Base-by-base conservation (phyloP, 2,329 filamentous ascomycete species). In the Parafenestella ontariensis region DNA sequence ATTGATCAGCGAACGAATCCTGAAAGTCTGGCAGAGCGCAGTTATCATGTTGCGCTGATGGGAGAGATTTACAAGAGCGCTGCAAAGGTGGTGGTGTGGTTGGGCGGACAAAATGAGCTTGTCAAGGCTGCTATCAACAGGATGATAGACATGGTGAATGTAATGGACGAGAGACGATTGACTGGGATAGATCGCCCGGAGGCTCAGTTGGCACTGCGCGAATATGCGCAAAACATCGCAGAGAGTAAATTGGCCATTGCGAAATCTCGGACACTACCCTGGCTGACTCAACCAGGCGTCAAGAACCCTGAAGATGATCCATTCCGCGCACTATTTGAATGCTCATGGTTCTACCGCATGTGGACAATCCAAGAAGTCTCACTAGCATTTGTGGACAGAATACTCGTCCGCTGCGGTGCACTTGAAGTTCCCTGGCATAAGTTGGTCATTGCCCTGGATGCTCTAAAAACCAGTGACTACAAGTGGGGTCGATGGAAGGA, bases 41-140 rank as follows among this genome's bases (percentile, higher is more conserved):
- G 47, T 7, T 5, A 44, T 9, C 56, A 59, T 28, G 54, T 62
- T 5, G 53, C 47, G 2, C 36, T 62, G 4, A 60, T 58, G 50
- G 47, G 46, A 0, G 48, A 52, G 10, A 52, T 58, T 21, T 60
- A 53, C 44, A 46, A 48, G n/a, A 44, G 37, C 15, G 50, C 56
- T 18, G 31, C 26, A 20, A 33, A 26, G 28, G 47, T 56, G 15
- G 17, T 56, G 3, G 48, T 59, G 15, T 59, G 56, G 59, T 39
- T 59, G 13, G 52, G 49, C 3, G 15, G 15, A 15, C 33, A 28
- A 15, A 49, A 49, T 20, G 17, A 41, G 10, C 37, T 17, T 17
- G 33, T 45, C 10, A 24, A 53, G 34, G 20, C 20, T 17, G 50
- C 50, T 20, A 28, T 53, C 2, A 28, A 26, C 5, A 23, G 43